Base-by-base conservation (phyloP, 2,329 filamentous ascomycete genomes). In the Sphaerulina musiva region DNA sequence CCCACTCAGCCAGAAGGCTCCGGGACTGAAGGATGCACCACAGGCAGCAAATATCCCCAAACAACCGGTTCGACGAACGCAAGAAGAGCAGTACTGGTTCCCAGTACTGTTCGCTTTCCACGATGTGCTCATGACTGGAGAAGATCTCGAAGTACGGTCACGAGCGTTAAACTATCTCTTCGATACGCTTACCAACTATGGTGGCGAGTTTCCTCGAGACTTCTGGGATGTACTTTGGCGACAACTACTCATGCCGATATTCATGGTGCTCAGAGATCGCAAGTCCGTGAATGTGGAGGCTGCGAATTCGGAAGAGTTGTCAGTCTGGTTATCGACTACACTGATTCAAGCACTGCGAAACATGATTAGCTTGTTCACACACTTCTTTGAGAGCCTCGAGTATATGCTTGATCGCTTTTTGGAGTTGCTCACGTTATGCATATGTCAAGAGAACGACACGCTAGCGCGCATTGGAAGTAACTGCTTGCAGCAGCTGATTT, bases 191-290 rank as follows among this genome's bases (percentile, higher is more conserved):
- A 85, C 95, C 55, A 84, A 83, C 59, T 93, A 97, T 63, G 93
- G 95, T 36, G 87, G 89, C 14, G 87, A 89, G 62, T 99, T 96
- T 65, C 90, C 92, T 3, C 78, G 85, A 1, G 89, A 95, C 51
- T 99, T 99, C 69, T 99, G 93, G 93, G 93, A 99, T 70, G 95
- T 93, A 14, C 80, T 99, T 0, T 98, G 93, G 91, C 83, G 92
- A 47, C 93, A 99, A 69, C 82, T 98, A 55, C 80, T 99, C 1
- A 97, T 95, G 64, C 95, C 93, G 0, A 99, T 98, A 62, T 99
- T 99, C 74, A 91, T 97, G 80, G 95, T 98, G 2, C 74, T 99
- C 42, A 90, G 95, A 62, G 96, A 93, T 14, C 60, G 65, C 5
- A 89, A 93, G 60, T 95, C 92, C 0, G 93, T 98, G 70, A 95